Percentiles rank a stretch among this genome's conserved stretches.
Conservation (phyloP, 768 basidiomycete genomes). For the Mycena capillaripes region DNA sequence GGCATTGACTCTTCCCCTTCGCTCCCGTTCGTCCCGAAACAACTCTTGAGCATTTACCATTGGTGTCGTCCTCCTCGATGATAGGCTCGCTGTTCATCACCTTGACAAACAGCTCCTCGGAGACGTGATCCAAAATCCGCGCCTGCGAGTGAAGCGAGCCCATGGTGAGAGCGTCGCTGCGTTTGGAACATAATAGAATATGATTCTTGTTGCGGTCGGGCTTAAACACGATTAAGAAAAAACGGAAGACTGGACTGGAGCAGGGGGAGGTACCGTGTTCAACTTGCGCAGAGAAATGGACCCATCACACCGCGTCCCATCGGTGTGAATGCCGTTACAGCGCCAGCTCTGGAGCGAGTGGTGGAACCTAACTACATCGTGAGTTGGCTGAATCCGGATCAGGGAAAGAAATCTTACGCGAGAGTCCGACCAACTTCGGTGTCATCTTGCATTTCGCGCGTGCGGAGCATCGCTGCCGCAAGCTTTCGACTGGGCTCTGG, state of each 20-base stretch:
- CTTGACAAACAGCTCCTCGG: conserved; percentile 20
- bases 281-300: background rate
- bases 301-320: background rate
- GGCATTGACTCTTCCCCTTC: background rate
- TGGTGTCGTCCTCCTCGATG: conserved; percentile 20
- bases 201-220: conserved; percentile 16
- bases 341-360: conserved; percentile 17
- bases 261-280: background rate
- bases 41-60: conserved; percentile 1
- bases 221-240: background rate
- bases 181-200: conserved; percentile 20
- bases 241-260: background rate
- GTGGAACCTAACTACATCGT: conserved; percentile 5
- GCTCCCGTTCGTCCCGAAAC: background rate
- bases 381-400: background rate
- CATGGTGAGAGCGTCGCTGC: background rate
- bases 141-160: conserved; percentile 7
- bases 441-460: conserved; percentile 22
- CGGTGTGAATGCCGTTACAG: background rate
- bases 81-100: conserved; percentile 16
- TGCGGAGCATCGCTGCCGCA: conserved; percentile 10
- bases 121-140: conserved; percentile 18
- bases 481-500: conserved; percentile 12
- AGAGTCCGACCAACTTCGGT: conserved; percentile 21
- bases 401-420: background rate